A percentile compares a stretch with the other conserved stretches of the same genome.
phyloP scores from a whole-genome alignment of 495 filamentous ascomycete species.

The Apiosordaria backusii region DNA sequence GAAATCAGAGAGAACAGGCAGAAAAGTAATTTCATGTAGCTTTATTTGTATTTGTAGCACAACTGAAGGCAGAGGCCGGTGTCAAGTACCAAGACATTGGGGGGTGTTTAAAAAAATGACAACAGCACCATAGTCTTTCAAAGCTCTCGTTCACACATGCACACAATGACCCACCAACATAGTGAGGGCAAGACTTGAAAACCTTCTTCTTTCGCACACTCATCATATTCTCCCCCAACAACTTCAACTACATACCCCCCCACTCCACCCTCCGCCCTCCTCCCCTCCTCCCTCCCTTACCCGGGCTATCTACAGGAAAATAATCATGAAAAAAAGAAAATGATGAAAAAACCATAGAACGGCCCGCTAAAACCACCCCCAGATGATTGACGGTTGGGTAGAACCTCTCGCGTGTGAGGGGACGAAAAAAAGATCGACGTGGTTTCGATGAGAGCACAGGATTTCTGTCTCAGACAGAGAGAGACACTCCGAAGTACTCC shows the following conservation, averaged over 20 bases:
- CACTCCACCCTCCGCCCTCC: too few species aligned
- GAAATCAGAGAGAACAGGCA: not conserved
- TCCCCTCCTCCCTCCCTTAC: slow-evolving; percentile 2
- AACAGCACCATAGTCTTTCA: too few species aligned
- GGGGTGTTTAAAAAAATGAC: too few species aligned
- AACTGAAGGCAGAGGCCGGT: too few species aligned
- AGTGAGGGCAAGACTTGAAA: too few species aligned
- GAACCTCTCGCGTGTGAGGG: not conserved
- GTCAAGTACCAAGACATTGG: too few species aligned
- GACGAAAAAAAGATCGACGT: not conserved
- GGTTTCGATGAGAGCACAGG: not conserved
- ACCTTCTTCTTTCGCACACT: not conserved
- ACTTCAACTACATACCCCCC: not conserved
- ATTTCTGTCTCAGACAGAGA: not conserved
- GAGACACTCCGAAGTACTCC: not conserved
- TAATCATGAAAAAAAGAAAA: slow-evolving; percentile 15
- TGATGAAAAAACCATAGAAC: slow-evolving; percentile 19
- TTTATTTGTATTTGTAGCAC: too few species aligned
- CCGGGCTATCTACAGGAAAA: slow-evolving; percentile 28
- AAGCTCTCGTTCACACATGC: too few species aligned
- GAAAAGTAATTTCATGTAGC: too few species aligned
- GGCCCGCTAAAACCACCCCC: slow-evolving; percentile 10
- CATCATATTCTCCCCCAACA: slow-evolving; percentile 16
- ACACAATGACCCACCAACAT: too few species aligned
- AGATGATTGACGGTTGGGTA: slow-evolving; percentile 12